Base-by-base conservation (phyloP, 1,284 basidiomycete genomes). In the Pulveroboletus sp. region DNA sequence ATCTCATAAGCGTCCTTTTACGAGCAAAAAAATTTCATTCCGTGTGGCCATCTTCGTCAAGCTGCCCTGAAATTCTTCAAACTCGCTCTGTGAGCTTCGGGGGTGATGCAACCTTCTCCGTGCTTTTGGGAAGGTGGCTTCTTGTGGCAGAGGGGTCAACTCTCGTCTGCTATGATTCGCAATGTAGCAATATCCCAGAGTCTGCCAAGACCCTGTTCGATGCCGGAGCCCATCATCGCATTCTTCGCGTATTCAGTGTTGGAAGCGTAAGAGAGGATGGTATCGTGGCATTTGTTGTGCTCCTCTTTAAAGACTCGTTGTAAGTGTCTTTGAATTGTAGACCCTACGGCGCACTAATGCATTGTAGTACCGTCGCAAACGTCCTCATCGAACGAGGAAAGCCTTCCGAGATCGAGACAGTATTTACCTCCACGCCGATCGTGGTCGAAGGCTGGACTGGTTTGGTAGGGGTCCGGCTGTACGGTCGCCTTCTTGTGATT, bases 151-250 rank as follows among this genome's bases (percentile, higher is more conserved):
- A 60, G n/a, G 58, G 51, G 2, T 49, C 58, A n/a, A 42, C 12
- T 1, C 50, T 59, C n/a, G 24, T 46, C 17, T 60, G 58, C 28
- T 59, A 60, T 12, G 58, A 59, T 31, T 60, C 47, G 17, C 35
- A 52, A 24, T 24, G 15, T 22, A 22, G 28, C 17, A 10, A 36
- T 29, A 43, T 39, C 9, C 17, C 15, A 2, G 14, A 33, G 9
- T 56, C 51, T 17, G 38, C 31, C 17, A 18, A 31, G 35, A 49
- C 26, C 5, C n/a, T 60, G 6, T 45, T 46, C 18, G 39, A 46
- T 22, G 49, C 24, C 26, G 43, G 25, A 14, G 29, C n/a, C 5
- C 15, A 36, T 39, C 24, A 18, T 39, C 49, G 35, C 10, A 56
- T 60, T 18, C 22, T 43, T 29, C 53, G 58, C 18, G 11, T 49